Evolutionary conservation across 306 rosid species (phyloP), one percentile per base, ranked within the genome.

Genomic region (Nissolia schottii): DNA sequence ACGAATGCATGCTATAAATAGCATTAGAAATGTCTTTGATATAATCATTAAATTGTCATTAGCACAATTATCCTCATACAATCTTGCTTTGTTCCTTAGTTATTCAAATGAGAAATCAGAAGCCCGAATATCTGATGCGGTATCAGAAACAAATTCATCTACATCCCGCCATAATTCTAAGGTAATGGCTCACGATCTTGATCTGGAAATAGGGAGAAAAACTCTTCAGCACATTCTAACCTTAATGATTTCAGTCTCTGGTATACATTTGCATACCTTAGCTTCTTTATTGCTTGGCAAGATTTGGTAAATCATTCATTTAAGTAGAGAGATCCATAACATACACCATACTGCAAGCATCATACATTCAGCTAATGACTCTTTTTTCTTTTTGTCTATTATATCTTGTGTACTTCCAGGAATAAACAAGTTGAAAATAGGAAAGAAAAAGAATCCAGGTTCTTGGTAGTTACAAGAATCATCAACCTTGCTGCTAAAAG

Each of bases 91-190:
- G 32, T 66, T 6, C 65, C 74, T 28, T 57, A 91, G 98, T 27
- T 93, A 87, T 73, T 93, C 97, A 31, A 93, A 90, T 71, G 97
- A 93, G 85, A 93, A 90, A 68, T 79, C 97, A 22, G 86, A 86
- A 64, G 45, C 85, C 35, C 71, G 85, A 72, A 80, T 72, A 67
- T 70, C 85, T 2, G 94, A 84, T 54, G 70, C 54, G 27, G 73
- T 74, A n/a, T 53, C 87, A 1, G 80, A 81, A 77, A 72, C 78
- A 80, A 75, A 60, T 8, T 81, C 88, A 68, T 72, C 87, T 57
- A 64, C 64, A 29, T 77, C 91, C n/a, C 69, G 82, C 75, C 82
- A 58, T 62, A 46, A 68, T 62, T 63, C 83, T 19, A 75, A 88
- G 98, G 96, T 87, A 69, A 37, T 37, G 43, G 41, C 41, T 37